Evolutionary conservation across 2,329 filamentous ascomycete genomes (phyloP).

Genomic region (Monilinia vaccinii-corymbosi): DNA sequence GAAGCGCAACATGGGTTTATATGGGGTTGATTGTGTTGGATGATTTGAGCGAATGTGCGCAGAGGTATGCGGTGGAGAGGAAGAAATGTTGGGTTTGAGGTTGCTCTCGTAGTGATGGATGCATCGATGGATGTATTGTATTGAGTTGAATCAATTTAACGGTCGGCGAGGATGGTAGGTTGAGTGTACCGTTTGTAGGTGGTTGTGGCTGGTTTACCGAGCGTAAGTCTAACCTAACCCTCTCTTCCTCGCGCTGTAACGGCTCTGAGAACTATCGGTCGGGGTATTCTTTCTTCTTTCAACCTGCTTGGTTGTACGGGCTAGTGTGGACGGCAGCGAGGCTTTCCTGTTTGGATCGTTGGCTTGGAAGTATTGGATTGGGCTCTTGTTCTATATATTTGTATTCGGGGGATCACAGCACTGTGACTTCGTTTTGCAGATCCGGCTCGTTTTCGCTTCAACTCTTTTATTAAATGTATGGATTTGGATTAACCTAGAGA

Average conservation of each 20-base stretch:
- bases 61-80: slow-evolving; percentile 6
- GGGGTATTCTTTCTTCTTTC: neutral
- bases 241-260: neutral
- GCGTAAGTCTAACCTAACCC: neutral
- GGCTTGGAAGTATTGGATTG: too few relatives aligned
- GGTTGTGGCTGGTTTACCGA: too few relatives aligned
- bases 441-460: too few relatives aligned
- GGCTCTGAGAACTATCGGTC: neutral
- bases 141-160: slow-evolving; percentile 11
- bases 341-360: too few relatives aligned
- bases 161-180: slow-evolving; percentile 2
- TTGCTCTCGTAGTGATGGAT: slow-evolving; percentile 9
- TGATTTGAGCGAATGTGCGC: slow-evolving; percentile 29
- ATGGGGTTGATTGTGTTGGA: slow-evolving; percentile 29
- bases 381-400: too few relatives aligned
- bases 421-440: too few relatives aligned
- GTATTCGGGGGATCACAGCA: too few relatives aligned
- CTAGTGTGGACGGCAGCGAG: neutral
- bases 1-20: slow-evolving; percentile 12
- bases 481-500: too few relatives aligned
- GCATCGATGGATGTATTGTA: too few relatives aligned
- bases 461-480: too few relatives aligned
- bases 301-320: neutral
- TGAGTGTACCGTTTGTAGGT: neutral
- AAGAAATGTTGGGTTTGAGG: slow-evolving; percentile 7